Conservation (phyloP, 2,329 filamentous ascomycete species). For the Talaromyces verruculosus region DNA sequence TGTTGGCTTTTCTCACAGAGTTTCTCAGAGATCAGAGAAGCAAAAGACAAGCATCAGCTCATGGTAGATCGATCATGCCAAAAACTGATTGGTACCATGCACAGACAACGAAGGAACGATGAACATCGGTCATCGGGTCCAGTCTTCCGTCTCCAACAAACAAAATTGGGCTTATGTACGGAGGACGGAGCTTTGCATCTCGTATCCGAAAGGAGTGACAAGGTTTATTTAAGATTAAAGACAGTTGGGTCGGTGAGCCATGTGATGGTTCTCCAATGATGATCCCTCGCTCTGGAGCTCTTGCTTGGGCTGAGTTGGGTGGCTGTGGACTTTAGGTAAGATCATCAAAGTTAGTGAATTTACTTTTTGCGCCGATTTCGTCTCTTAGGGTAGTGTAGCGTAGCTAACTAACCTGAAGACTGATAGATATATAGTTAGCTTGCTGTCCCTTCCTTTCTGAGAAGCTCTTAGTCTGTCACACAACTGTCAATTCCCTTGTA, state of each 20-base stretch:
- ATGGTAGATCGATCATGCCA: not conserved
- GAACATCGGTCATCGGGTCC: not conserved
- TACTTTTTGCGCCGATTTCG: not conserved
- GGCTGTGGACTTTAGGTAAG: constrained; percentile 5
- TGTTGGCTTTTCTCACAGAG: not conserved
- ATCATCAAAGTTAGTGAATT: not conserved
- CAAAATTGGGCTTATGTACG: not conserved
- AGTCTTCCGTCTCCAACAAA: not conserved
- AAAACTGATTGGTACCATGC: not conserved
- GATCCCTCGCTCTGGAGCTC: not conserved
- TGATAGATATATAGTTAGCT: constrained; percentile 6
- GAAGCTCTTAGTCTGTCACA: not conserved
- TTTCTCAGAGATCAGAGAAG: not conserved
- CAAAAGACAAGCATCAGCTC: not conserved
- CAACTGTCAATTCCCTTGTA: not conserved
- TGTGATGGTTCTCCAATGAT: constrained; percentile 1
- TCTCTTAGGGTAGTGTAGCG: not conserved
- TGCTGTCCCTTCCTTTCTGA: not conserved
- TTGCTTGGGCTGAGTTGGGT: not conserved
- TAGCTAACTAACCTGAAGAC: not conserved
- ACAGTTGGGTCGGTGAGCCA: not conserved
- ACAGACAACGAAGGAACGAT: not conserved
- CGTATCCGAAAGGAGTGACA: constrained; percentile 9
- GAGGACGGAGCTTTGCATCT: constrained; percentile 2
- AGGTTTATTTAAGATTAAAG: constrained; percentile 1